Percentiles rank a stretch among this genome's conserved stretches.
These are phyloP conservation scores for Penicillium samsonianum DNA, from an alignment of 495 filamentous ascomycete species.

Conservation along the genomic window DNA sequence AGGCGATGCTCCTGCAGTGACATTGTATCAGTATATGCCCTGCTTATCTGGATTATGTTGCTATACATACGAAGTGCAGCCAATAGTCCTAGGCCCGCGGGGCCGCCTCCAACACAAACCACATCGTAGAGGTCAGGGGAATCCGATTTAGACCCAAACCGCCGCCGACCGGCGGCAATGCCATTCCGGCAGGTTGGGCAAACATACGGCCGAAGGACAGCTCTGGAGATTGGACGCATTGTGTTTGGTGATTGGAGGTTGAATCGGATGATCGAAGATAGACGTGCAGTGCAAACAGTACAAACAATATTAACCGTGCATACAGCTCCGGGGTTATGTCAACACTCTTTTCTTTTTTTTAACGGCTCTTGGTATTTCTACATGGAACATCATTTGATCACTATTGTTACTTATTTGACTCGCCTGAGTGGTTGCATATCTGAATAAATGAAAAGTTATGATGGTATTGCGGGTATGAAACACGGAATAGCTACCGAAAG, in stretches of 20 bases:
- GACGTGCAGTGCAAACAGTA: constrained; percentile 12
- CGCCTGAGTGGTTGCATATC: not conserved
- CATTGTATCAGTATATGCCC: constrained; percentile 1
- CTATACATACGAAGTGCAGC: constrained; percentile 74
- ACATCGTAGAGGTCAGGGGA: constrained; percentile 77
- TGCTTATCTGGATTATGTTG: not conserved
- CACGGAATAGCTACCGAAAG: constrained; percentile 19
- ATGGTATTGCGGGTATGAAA: constrained; percentile 32
- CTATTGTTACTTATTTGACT: not conserved
- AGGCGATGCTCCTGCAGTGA: constrained; percentile 59
- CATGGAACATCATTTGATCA: not conserved
- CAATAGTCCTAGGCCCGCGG: constrained; percentile 85
- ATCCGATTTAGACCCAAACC: constrained; percentile 30
- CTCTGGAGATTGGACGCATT: constrained; percentile 42
- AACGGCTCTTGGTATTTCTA: not conserved
- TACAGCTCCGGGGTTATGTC: not conserved
- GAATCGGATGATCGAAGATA: constrained; percentile 21
- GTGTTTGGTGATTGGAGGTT: constrained; percentile 20
- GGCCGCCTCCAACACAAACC: constrained; percentile 94
- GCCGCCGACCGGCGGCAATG: constrained; percentile 27
- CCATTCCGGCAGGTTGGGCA: constrained; percentile 45
- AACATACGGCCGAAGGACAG: constrained; percentile 41
- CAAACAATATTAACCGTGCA: constrained; percentile 7
- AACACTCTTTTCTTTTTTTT: no score
- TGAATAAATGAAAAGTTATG: constrained; percentile 9